Evolutionary conservation across 306 rosid genomes (phyloP), one percentile per base, ranked within the genome.

Genomic region (Inga laurina): DNA sequence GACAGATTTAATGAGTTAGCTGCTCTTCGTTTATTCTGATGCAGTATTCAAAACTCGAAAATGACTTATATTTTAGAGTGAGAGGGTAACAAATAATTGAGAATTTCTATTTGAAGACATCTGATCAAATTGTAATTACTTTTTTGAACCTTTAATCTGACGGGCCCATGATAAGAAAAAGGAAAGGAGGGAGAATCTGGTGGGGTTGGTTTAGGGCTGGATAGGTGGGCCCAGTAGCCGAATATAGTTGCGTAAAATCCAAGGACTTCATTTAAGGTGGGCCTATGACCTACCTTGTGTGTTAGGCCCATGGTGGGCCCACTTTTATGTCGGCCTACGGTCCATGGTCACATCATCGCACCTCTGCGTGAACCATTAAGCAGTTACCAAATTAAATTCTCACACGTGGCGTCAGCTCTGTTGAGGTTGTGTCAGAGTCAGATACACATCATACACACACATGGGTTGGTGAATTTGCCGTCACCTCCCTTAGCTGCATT

Each of bases 271-370:
- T 41, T 71, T 7, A 15, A 22, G 34, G 87, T 82, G 82, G 78
- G 66, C 86, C 80, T 16, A 69, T 24, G 14, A 24, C 35, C 15
- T 22, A 61, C 16, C 37, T 10, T 1, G 2, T 24, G 37, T 6
- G 68, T 61, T 61, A 61, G 35, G 35, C 16, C 37, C 35, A 10
- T 61, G 34, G 37, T 9, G 68, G 68, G 68, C 68, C 35, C 32
- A 61, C 37, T 61, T 56, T 8, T 2, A 48, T 87, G 79, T 43
- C 81, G 75, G 56, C 67, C 44, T 48, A 66, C 49, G 85, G 85
- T 73, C 76, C 49, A 84, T 24, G 59, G 81, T 87, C 84, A 74
- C 85, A 67, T 81, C 87, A 73, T 74, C 71, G 12, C 80, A 64
- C 82, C 68, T 57, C 77, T 11, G 39, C 18, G 19, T 67, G 3